phyloP scores from a whole-genome alignment of 768 basidiomycete genomes.

The Leccinellum luteum region DNA sequence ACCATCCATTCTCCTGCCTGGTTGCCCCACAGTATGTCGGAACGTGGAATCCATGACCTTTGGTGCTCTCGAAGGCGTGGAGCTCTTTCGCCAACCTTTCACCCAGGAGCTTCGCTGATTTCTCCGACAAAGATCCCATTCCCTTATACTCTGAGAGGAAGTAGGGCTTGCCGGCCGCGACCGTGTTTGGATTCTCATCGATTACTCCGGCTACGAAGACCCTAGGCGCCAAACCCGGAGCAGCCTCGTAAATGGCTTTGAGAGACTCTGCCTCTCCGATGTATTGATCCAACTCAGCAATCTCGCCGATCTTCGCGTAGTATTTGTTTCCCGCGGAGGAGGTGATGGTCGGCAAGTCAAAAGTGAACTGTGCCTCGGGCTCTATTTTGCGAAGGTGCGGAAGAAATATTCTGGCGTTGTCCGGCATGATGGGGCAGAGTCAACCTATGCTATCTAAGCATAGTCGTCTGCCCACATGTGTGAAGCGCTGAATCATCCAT shows the following conservation, averaged over 20 bases:
- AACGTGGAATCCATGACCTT: slow-evolving; percentile 67
- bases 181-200: slow-evolving; percentile 25
- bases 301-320: slow-evolving; percentile 58
- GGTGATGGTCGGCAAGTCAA: slow-evolving; percentile 42
- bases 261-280: slow-evolving; percentile 69
- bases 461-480: neutral
- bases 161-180: slow-evolving; percentile 48
- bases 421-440: slow-evolving; percentile 14
- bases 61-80: slow-evolving; percentile 50
- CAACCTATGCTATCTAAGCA: neutral
- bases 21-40: slow-evolving; percentile 80
- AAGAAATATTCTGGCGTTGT: slow-evolving; percentile 33
- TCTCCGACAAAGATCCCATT: slow-evolving; percentile 44
- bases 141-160: slow-evolving; percentile 77
- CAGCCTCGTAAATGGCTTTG: slow-evolving; percentile 57
- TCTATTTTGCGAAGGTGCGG: slow-evolving; percentile 49
- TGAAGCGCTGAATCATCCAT: neutral
- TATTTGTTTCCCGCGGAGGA: slow-evolving; percentile 60
- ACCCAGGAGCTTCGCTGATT: slow-evolving; percentile 51
- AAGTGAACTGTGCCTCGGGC: slow-evolving; percentile 46
- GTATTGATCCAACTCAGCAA: slow-evolving; percentile 60
- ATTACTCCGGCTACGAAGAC: slow-evolving; percentile 49
- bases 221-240: slow-evolving; percentile 62
- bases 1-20: slow-evolving; percentile 70
- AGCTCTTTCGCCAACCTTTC: slow-evolving; percentile 64